phyloP scores from a whole-genome alignment of 306 rosid genomes.

The Cucumis melo region DNA sequence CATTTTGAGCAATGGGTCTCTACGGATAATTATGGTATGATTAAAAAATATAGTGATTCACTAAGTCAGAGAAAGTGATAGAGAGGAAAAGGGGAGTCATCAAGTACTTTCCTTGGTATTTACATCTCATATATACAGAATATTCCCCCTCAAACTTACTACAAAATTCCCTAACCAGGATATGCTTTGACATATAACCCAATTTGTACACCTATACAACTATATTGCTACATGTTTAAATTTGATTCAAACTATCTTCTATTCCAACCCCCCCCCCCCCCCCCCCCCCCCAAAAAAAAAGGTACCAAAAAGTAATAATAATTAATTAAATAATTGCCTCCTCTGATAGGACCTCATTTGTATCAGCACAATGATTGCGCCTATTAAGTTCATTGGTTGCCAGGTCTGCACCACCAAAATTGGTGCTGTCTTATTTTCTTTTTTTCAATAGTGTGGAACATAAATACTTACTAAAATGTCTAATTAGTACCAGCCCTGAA shows the following conservation, averaged over 20 bases:
- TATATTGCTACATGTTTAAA: slow-evolving; percentile 2
- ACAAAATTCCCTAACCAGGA: slow-evolving; percentile 45
- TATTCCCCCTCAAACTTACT: slow-evolving; percentile 36
- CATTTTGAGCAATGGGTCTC: background rate
- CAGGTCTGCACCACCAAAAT: slow-evolving; percentile 3
- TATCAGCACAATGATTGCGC: background rate
- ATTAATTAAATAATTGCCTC: background rate
- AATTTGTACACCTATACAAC: background rate
- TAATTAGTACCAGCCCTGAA: slow-evolving; percentile 27
- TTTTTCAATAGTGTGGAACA: background rate
- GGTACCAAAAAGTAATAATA: background rate
- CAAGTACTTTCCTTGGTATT: slow-evolving; percentile 34
- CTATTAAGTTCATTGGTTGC: slow-evolving; percentile 1
- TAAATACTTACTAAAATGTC: background rate
- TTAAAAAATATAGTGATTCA: background rate
- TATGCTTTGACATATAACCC: slow-evolving; percentile 1
- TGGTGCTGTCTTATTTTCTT: background rate
- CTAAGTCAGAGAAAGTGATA: background rate
- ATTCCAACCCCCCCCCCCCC: background rate
- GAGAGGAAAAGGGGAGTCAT: slow-evolving; percentile 10
- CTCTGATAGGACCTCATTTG: background rate
- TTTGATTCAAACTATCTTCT: background rate
- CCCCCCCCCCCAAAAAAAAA: background rate
- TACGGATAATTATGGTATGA: background rate
- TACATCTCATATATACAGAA: slow-evolving; percentile 85